phyloP scores from a whole-genome alignment of 1,284 basidiomycete species.

The Laetiporus sulphureus region DNA sequence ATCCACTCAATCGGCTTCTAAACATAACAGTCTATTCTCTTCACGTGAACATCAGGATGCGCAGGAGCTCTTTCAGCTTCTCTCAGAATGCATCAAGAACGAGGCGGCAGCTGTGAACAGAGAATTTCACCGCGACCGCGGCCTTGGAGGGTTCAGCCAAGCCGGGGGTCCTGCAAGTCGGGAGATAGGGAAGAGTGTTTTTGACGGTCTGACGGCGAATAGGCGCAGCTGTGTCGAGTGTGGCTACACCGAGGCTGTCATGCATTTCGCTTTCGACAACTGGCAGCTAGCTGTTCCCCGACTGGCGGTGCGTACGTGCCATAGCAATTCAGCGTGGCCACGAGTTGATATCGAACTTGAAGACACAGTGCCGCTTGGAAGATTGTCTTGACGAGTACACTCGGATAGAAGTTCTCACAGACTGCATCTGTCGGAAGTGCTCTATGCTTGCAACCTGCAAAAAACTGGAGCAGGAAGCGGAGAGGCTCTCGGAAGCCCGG shows the following conservation, averaged over 20 bases:
- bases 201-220: conserved; percentile 80
- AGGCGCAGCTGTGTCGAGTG: conserved; percentile 75
- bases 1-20: conserved; percentile 46
- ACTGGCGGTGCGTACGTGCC: conserved; percentile 33
- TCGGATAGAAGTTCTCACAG: conserved; percentile 72
- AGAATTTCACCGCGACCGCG: conserved; percentile 60
- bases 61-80: conserved; percentile 89
- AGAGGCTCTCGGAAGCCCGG: conserved; percentile 42
- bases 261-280: conserved; percentile 82
- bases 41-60: conserved; percentile 93
- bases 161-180: conserved; percentile 25
- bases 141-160: conserved; percentile 46
- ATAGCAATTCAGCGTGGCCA: neutral
- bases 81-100: conserved; percentile 82
- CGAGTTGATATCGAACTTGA: conserved; percentile 1
- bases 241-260: conserved; percentile 84
- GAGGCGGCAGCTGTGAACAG: conserved; percentile 63
- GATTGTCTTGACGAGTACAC: conserved; percentile 79
- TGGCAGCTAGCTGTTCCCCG: conserved; percentile 75
- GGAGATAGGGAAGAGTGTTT: conserved; percentile 58
- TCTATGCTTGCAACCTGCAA: conserved; percentile 66
- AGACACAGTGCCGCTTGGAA: conserved; percentile 58
- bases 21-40: conserved; percentile 62
- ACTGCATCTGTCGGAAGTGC: conserved; percentile 81
- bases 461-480: conserved; percentile 52